phyloP scores from a whole-genome alignment of 2,329 filamentous ascomycete species.

The Orbilia brochopaga region DNA sequence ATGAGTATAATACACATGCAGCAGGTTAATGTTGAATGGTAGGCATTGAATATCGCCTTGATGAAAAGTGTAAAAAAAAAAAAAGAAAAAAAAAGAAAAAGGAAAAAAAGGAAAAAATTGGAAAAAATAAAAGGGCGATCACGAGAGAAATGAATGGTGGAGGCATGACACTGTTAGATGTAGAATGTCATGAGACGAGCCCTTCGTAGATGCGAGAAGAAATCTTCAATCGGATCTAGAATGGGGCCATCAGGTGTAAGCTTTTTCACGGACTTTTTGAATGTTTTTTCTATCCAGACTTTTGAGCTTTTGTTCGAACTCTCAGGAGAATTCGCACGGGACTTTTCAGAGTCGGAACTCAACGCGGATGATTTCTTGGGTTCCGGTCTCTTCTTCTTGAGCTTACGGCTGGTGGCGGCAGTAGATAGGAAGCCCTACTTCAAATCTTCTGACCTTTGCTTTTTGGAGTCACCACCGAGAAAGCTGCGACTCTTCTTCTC shows the following conservation, averaged over 20 bases:
- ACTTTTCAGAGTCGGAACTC: conserved; percentile 14
- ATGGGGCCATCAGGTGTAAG: conserved; percentile 7
- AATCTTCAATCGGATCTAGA: conserved; percentile 12
- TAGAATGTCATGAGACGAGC: conserved; percentile 30
- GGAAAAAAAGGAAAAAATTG: conserved; percentile 4
- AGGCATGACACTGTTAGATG: conserved; percentile 10
- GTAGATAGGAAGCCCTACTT: conserved; percentile 32
- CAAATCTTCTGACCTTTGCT: conserved; percentile 35
- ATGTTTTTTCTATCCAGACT: conserved; percentile 39
- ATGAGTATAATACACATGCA: conserved; percentile 40
- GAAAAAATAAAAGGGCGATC: no score
- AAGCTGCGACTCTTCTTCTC: conserved; percentile 48
- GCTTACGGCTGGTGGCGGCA: conserved; percentile 5
- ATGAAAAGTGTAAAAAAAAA: conserved; percentile 20
- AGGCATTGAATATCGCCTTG: conserved; percentile 46
- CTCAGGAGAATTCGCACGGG: conserved; percentile 7
- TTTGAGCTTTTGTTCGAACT: conserved; percentile 19
- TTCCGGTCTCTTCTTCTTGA: neutral
- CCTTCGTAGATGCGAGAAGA: conserved; percentile 20
- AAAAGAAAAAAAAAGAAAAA: conserved; percentile 3
- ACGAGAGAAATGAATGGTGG: conserved; percentile 11
- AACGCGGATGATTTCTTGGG: neutral
- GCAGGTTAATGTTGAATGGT: conserved; percentile 25
- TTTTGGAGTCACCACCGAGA: conserved; percentile 35
- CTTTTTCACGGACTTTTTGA: conserved; percentile 23